These are phyloP conservation scores for Spergularia azorica DNA, from an alignment of 179 eudicot species.

Conservation along the genomic window DNA sequence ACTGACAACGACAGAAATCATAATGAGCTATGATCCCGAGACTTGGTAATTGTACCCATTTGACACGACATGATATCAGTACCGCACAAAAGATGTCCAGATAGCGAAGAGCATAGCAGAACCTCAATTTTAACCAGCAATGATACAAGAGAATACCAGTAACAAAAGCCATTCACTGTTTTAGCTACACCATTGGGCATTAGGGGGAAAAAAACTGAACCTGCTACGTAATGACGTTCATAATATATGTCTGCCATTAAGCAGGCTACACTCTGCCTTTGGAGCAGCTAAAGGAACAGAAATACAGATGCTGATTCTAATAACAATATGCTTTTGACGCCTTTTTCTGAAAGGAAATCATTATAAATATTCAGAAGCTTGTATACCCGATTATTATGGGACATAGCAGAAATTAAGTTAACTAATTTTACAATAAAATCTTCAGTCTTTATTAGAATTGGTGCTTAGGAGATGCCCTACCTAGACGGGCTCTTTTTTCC, in stretches of 20 bases:
- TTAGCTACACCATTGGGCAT: no score
- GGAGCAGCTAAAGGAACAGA: neutral
- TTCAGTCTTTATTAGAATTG: neutral
- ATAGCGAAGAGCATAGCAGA: no score
- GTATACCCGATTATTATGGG: neutral
- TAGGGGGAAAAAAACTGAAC: no score
- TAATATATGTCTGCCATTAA: neutral
- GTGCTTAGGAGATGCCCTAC: neutral
- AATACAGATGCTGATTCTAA: neutral
- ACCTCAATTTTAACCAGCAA: no score
- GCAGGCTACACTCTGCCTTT: neutral
- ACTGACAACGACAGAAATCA: neutral
- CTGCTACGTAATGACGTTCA: neutral
- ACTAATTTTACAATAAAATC: neutral
- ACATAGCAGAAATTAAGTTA: neutral
- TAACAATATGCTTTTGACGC: neutral
- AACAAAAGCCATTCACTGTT: no score
- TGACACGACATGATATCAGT: no score
- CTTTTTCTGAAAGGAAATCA: no score
- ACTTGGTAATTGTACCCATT: no score
- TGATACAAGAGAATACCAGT: no score
- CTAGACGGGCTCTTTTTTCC: neutral
- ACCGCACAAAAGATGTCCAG: no score
- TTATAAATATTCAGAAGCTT: neutral
- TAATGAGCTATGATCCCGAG: no score